A percentile compares a stretch with the other conserved stretches of the same genome.
Evolutionary conservation across 345 rosid genomes (phyloP).

Genomic region (Lepidium aucheri): DNA sequence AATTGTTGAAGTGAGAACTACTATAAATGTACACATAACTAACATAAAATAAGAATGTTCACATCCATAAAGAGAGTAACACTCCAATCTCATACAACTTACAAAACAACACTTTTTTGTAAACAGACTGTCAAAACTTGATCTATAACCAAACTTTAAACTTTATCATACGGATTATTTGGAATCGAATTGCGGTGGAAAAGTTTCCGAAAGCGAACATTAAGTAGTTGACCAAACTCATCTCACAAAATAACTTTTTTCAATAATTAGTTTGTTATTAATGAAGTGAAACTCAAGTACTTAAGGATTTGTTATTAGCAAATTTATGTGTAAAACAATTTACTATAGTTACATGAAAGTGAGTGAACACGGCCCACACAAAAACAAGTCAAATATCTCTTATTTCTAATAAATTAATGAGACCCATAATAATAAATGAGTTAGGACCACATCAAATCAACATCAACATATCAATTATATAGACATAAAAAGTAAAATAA

Average conservation of each 20-base stretch:
- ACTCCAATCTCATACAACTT: neutral
- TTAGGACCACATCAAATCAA: conserved; percentile 17
- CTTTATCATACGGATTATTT: too few relatives aligned
- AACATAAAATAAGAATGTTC: neutral
- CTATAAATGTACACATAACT: neutral
- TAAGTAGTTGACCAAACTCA: too few relatives aligned
- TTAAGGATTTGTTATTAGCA: neutral
- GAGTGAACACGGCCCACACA: neutral
- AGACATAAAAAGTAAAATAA: neutral
- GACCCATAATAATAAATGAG: conserved; percentile 2
- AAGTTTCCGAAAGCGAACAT: too few relatives aligned
- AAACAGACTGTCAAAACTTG: too few relatives aligned
- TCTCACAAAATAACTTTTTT: too few relatives aligned
- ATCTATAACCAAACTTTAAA: too few relatives aligned
- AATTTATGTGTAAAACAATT: neutral
- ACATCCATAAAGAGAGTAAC: neutral
- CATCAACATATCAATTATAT: neutral
- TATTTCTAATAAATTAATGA: neutral
- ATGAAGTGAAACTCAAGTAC: neutral
- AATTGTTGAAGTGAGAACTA: neutral
- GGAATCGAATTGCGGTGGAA: too few relatives aligned
- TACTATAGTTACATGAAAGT: neutral
- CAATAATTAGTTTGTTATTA: neutral
- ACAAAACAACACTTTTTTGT: neutral
- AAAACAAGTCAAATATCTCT: conserved; percentile 11